Evolutionary conservation across 1,284 basidiomycete species (phyloP).

Genomic region (Rhodotorula sp.): DNA sequence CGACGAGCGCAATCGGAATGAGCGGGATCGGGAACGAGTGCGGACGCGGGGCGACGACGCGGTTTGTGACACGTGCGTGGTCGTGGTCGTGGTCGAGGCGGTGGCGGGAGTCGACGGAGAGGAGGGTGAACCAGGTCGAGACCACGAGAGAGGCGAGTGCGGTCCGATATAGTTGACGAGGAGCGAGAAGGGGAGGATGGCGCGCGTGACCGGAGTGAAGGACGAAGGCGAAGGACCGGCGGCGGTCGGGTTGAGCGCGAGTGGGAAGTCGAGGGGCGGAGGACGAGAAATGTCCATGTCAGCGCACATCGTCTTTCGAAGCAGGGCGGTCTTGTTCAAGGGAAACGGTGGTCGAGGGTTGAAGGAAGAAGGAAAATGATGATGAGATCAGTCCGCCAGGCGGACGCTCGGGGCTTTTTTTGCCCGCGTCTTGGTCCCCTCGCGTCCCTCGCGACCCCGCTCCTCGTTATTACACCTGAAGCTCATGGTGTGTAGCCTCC

Average conservation of each 20-base stretch:
- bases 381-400: too few species aligned
- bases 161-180: slow-evolving; percentile 28
- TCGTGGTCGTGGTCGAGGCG: background rate
- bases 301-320: too few species aligned
- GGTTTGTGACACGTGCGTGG: background rate
- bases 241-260: slow-evolving; percentile 25
- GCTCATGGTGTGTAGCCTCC: too few species aligned
- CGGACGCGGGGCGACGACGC: slow-evolving; percentile 7
- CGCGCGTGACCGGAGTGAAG: background rate
- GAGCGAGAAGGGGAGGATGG: slow-evolving; percentile 23
- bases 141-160: slow-evolving; percentile 18
- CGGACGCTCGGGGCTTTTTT: too few species aligned
- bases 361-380: too few species aligned
- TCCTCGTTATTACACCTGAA: too few species aligned
- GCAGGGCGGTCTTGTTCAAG: background rate
- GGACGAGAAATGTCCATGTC: background rate
- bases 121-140: slow-evolving; percentile 10
- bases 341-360: background rate
- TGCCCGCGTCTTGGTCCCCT: too few species aligned
- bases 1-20: background rate
- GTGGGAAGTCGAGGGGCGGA: slow-evolving; percentile 31
- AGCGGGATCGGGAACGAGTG: slow-evolving; percentile 21
- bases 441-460: too few species aligned
- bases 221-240: background rate
- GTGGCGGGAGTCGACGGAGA: background rate